Evolutionary conservation across 768 basidiomycete species (phyloP), one percentile per base, ranked within the genome.

Genomic region (Dentipellis fragilis): DNA sequence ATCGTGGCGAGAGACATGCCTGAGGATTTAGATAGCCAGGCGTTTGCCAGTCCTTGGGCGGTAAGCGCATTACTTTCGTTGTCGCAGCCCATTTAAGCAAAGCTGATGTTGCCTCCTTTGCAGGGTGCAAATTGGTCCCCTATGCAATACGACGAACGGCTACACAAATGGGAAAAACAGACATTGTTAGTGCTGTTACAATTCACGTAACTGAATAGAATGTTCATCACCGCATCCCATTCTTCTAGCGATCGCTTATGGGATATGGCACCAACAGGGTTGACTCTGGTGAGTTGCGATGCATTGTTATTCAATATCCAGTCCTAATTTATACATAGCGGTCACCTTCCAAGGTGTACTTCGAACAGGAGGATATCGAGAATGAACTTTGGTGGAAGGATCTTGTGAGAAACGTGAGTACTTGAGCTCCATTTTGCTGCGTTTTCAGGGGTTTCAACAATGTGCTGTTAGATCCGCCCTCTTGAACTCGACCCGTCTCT

Each of bases 21-120:
- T 0, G 68, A 69, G 14, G 71, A 72, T 57, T 55, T 69, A 19
- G 67, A 67, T 47, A 77, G 75, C 3, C 74, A 75, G 52, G 73
- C 69, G 4, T 78, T 74, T 67, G 69, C 77, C 9, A 78, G 74
- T 54, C 78, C 78, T n/a, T 79, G 77, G 66, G 76, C 78, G 56
- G 76, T 76, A 55, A 52, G 72, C 65, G 21, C 29, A 29, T 6
- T 6, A 14, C 29, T 40, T 1, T 42, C 14, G n/a, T 40, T 22
- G 23, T 46, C 21, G 17, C 14, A 16, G 10, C 10, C 22, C 19
- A 34, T 29, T 29, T 6, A 6, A 6, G 29, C 29, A 29, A 29
- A 29, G 29, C 29, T 29, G 29, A 29, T 6, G 29, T 29, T 29
- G 6, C 29, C 3, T 29, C 29, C 29, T 29, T 29, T 34, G 4